Conservation (phyloP, 2,329 filamentous ascomycete species). For the Alternaria triticimaculans region DNA sequence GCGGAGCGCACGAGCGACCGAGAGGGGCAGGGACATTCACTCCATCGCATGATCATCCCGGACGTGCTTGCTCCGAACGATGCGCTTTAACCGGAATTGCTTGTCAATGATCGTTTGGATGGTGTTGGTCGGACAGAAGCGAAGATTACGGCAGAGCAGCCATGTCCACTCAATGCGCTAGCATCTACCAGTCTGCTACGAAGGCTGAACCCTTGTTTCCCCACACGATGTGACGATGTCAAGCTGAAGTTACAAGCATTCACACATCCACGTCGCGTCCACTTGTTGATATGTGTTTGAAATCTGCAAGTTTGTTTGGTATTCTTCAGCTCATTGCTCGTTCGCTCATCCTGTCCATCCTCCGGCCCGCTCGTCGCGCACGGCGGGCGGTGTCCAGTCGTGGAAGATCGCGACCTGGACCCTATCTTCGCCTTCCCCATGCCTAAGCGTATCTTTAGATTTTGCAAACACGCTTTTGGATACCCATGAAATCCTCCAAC, state of each 20-base stretch:
- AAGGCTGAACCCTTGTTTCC: slow-evolving; percentile 10
- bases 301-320: slow-evolving; percentile 24
- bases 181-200: slow-evolving; percentile 6
- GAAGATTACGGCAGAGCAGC: slow-evolving; percentile 2
- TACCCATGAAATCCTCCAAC: slow-evolving; percentile 38
- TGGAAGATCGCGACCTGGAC: slow-evolving; percentile 14
- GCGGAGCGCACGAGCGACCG: slow-evolving; percentile 20
- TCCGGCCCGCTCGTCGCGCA: slow-evolving; percentile 18
- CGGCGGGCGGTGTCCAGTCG: slow-evolving; percentile 14
- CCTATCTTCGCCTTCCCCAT: slow-evolving; percentile 17
- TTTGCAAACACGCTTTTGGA: slow-evolving; percentile 41
- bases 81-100: slow-evolving; percentile 13
- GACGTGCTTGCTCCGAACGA: slow-evolving; percentile 2
- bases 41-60: slow-evolving; percentile 1
- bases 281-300: neutral
- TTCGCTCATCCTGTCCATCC: slow-evolving; percentile 17
- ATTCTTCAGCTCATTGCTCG: slow-evolving; percentile 13
- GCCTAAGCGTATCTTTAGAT: slow-evolving; percentile 14
- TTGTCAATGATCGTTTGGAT: slow-evolving; percentile 13
- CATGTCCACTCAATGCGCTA: slow-evolving; percentile 27
- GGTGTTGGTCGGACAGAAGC: slow-evolving; percentile 23
- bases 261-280: neutral
- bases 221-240: slow-evolving; percentile 3
- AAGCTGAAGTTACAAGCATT: neutral
- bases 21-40: slow-evolving; percentile 28